These are phyloP conservation scores for Phymatotrichopsis omnivora DNA, from an alignment of 2,329 filamentous ascomycete species.

Conservation along the genomic window DNA sequence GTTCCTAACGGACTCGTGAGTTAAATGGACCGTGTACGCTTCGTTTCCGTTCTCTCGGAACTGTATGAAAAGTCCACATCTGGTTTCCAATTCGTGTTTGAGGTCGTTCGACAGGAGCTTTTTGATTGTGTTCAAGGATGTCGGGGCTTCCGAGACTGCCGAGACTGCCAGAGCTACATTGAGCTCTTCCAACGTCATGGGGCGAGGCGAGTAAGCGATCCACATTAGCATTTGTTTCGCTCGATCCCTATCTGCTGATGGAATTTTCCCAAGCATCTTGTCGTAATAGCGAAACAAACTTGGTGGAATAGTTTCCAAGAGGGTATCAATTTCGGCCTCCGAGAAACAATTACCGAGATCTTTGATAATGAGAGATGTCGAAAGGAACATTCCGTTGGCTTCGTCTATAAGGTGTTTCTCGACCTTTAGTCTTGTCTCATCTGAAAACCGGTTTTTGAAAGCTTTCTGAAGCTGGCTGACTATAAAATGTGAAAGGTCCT, in stretches of 20 bases:
- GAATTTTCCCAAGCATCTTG: background rate
- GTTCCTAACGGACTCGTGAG: no score
- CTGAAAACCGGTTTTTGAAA: background rate
- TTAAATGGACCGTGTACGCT: no score
- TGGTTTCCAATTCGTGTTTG: no score
- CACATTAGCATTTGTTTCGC: slow-evolving; percentile 11
- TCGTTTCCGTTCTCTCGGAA: no score
- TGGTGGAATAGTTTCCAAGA: background rate
- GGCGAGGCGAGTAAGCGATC: slow-evolving; percentile 6
- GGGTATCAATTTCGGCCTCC: background rate
- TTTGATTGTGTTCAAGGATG: no score
- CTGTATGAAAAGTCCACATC: no score
- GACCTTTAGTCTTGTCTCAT: background rate
- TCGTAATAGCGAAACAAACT: slow-evolving; percentile 8
- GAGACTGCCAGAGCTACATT: slow-evolving; percentile 4
- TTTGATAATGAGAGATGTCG: slow-evolving; percentile 5
- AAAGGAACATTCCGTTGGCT: slow-evolving; percentile 7
- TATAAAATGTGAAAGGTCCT: slow-evolving; percentile 1
- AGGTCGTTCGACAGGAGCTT: no score
- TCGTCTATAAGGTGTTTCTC: background rate
- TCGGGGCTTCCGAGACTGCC: background rate
- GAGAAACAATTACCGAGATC: slow-evolving; percentile 3
- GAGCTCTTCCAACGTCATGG: slow-evolving; percentile 1
- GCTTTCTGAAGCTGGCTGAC: background rate
- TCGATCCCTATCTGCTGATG: background rate